These are phyloP conservation scores for Cupressus sempervirens DNA, from an alignment of 75 land plant genomes.

Conservation along the genomic window DNA sequence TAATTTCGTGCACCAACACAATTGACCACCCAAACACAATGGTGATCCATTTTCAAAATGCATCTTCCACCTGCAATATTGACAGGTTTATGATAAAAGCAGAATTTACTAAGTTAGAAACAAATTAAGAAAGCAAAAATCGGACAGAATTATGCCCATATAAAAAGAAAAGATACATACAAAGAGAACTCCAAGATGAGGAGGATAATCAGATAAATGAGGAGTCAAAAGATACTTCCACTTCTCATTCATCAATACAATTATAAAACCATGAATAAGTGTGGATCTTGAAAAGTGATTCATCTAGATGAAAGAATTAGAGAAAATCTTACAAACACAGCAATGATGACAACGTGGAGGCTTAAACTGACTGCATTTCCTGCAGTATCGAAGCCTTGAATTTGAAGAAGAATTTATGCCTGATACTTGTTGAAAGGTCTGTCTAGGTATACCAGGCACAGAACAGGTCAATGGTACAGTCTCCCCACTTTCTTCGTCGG, in stretches of 20 bases:
- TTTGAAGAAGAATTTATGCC: conserved; percentile 4
- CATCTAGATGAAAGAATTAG: not conserved
- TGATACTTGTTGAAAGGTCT: not conserved
- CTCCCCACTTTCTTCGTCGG: conserved; percentile 55
- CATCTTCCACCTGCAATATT: conserved; percentile 65
- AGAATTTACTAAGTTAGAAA: not conserved
- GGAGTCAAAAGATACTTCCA: not conserved
- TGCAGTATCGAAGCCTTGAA: conserved; percentile 35
- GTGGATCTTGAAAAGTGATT: not conserved
- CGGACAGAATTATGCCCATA: not conserved
- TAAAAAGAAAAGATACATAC: not conserved
- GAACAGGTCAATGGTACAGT: conserved; percentile 18
- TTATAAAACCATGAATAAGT: not conserved
- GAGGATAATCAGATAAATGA: not conserved
- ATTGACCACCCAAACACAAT: conserved; percentile 98
- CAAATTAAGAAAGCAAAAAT: not conserved
- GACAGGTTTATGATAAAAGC: not conserved
- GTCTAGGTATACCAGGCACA: not conserved
- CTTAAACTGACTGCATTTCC: conserved; percentile 43
- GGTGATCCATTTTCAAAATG: conserved; percentile 94
- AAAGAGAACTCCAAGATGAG: not conserved
- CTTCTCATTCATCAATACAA: not conserved
- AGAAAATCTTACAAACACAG: conserved; percentile 64
- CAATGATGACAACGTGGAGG: conserved; percentile 85
- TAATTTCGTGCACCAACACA: conserved; percentile 93